Evolutionary conservation across 148 eudicot species (phyloP).

Genomic region (Suaeda aralocaspica): DNA sequence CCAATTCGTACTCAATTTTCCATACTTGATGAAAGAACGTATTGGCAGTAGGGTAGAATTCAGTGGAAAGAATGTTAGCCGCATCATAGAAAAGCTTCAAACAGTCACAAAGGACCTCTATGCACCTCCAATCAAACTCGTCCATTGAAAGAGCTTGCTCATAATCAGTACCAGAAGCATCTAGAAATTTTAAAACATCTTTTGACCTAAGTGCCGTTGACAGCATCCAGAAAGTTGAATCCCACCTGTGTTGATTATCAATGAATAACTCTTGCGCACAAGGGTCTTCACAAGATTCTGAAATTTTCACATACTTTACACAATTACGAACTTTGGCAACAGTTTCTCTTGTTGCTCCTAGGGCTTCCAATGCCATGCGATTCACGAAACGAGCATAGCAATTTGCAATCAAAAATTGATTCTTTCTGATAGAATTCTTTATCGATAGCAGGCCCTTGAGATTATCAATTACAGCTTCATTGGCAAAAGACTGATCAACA

Average conservation of each 20-base stretch:
- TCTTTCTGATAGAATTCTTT: constrained; percentile 44
- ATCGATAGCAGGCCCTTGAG: constrained; percentile 57
- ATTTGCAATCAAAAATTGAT: constrained; percentile 53
- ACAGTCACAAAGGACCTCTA: constrained; percentile 56
- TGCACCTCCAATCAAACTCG: constrained; percentile 72
- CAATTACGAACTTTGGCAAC: constrained; percentile 64
- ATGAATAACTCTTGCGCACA: constrained; percentile 48
- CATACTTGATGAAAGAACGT: constrained; percentile 55
- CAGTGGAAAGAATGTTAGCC: constrained; percentile 36
- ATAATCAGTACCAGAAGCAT: constrained; percentile 52
- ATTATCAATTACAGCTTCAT: constrained; percentile 42
- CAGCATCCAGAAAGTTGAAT: constrained; percentile 81
- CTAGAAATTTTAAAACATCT: constrained; percentile 65
- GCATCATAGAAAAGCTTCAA: constrained; percentile 60
- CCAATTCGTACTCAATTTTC: constrained; percentile 53
- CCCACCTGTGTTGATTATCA: constrained; percentile 66
- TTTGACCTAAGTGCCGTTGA: constrained; percentile 61
- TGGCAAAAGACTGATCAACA: constrained; percentile 57
- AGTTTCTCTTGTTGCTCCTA: constrained; percentile 33
- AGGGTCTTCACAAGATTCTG: constrained; percentile 43
- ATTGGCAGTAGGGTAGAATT: constrained; percentile 51
- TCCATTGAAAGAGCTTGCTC: constrained; percentile 38
- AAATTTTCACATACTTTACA: constrained; percentile 65
- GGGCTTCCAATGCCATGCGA: constrained; percentile 53
- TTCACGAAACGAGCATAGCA: constrained; percentile 68